Conservation (phyloP, 129 eudicot genomes). For the Flaveria bidentis region DNA sequence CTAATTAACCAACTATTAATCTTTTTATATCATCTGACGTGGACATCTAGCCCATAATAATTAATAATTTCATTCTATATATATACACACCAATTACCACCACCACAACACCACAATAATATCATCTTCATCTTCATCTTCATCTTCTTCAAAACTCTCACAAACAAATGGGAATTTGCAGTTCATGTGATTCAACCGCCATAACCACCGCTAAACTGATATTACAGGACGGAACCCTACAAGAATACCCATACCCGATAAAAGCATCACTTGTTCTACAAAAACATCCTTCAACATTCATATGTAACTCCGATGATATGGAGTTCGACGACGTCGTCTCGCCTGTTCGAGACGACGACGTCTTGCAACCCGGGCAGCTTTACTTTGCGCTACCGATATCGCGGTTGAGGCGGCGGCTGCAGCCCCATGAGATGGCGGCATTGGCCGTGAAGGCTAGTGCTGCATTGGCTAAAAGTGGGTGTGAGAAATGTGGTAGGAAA, state of each 20-base stretch:
- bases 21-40: slow-evolving; percentile 16
- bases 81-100: slow-evolving; percentile 19
- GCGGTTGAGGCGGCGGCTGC: slow-evolving; percentile 47
- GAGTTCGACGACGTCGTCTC: slow-evolving; percentile 70
- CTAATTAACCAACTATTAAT: neutral
- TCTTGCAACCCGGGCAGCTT: slow-evolving; percentile 63
- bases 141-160: neutral
- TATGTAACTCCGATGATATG: slow-evolving; percentile 83
- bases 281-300: slow-evolving; percentile 54
- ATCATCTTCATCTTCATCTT: slow-evolving; percentile 8
- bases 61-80: neutral
- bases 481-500: slow-evolving; percentile 53
- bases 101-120: no score
- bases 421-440: slow-evolving; percentile 90
- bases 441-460: slow-evolving; percentile 84
- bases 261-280: slow-evolving; percentile 59
- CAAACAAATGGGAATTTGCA: slow-evolving; percentile 70
- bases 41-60: neutral
- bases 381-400: slow-evolving; percentile 68
- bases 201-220: slow-evolving; percentile 69
- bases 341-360: slow-evolving; percentile 56
- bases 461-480: slow-evolving; percentile 64
- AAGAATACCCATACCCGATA: slow-evolving; percentile 69
- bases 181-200: slow-evolving; percentile 65
- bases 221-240: slow-evolving; percentile 60